Conservation (phyloP, 2,329 filamentous ascomycete genomes). For the Claviceps quebecensis region DNA sequence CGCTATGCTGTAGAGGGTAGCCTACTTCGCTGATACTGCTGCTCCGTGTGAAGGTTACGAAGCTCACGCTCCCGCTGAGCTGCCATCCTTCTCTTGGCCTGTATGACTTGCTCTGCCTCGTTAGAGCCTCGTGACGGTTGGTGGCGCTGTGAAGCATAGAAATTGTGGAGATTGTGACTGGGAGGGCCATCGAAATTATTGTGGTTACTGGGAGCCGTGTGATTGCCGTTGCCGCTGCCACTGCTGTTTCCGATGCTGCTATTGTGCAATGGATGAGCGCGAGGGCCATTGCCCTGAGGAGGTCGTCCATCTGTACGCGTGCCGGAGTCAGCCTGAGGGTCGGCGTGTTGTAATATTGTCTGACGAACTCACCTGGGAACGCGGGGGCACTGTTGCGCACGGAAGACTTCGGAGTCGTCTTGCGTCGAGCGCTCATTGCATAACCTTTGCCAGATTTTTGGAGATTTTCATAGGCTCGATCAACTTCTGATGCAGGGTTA, state of each 20-base stretch:
- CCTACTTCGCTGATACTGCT: constrained; percentile 99
- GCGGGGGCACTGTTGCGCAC: constrained; percentile 6
- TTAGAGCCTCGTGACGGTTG: constrained; percentile 68
- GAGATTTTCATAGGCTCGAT: constrained; percentile 88
- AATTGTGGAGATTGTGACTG: constrained; percentile 73
- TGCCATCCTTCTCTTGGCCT: constrained; percentile 98
- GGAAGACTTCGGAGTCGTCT: constrained; percentile 23
- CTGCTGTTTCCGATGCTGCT: constrained; percentile 38
- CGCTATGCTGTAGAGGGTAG: constrained; percentile 63
- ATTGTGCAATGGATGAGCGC: constrained; percentile 75
- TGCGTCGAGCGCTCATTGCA: constrained; percentile 58
- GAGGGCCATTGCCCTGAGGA: constrained; percentile 46
- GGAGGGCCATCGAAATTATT: constrained; percentile 65
- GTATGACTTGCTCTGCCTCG: constrained; percentile 97
- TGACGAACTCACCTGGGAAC: constrained; percentile 3
- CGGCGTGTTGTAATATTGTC: neutral
- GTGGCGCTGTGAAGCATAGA: constrained; percentile 87
- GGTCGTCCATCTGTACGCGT: constrained; percentile 52
- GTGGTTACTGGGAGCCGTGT: constrained; percentile 44
- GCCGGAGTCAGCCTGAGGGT: constrained; percentile 11
- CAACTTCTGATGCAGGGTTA: constrained; percentile 57
- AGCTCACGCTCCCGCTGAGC: constrained; percentile 98
- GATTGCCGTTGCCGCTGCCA: constrained; percentile 46
- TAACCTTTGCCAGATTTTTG: constrained; percentile 95
- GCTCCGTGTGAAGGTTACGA: constrained; percentile 99